A percentile compares a stretch with the other conserved stretches of the same genome.
Conservation (phyloP, 148 eudicot species). For the Dysphania ambrosioides region DNA sequence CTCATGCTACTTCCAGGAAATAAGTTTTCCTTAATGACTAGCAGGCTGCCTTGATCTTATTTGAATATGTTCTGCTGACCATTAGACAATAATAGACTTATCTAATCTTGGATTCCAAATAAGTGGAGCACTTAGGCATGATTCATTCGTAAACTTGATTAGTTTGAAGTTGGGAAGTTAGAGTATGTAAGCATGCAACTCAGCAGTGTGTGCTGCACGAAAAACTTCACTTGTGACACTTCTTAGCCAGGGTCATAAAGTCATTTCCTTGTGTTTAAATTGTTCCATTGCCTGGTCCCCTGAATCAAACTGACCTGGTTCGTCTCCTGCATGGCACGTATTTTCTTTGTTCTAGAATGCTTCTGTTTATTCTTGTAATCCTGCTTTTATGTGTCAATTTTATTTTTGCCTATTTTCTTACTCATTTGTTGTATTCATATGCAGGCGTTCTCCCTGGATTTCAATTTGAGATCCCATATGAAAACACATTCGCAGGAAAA, state of each 20-base stretch:
- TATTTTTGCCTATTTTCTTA: background rate
- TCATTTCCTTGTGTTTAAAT: background rate
- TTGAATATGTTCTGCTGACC: background rate
- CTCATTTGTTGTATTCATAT: constrained; percentile 23
- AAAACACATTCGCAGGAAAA: constrained; percentile 98
- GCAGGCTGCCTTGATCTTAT: background rate
- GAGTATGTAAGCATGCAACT: background rate
- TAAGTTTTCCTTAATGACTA: background rate
- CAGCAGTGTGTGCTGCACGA: background rate
- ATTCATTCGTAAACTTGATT: background rate
- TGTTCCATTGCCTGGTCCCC: background rate
- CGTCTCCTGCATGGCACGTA: background rate
- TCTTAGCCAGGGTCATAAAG: background rate
- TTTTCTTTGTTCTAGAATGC: background rate
- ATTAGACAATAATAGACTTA: background rate
- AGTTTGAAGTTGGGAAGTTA: background rate
- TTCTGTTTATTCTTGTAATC: background rate
- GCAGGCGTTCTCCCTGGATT: constrained; percentile 97
- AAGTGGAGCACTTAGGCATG: background rate
- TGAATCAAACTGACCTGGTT: background rate
- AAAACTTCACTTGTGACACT: background rate
- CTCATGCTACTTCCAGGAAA: background rate
- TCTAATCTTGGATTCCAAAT: background rate
- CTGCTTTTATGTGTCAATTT: background rate
- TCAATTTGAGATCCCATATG: constrained; percentile 94